Evolutionary conservation across 495 filamentous ascomycete species (phyloP).

Genomic region (Usnea hakonensis): DNA sequence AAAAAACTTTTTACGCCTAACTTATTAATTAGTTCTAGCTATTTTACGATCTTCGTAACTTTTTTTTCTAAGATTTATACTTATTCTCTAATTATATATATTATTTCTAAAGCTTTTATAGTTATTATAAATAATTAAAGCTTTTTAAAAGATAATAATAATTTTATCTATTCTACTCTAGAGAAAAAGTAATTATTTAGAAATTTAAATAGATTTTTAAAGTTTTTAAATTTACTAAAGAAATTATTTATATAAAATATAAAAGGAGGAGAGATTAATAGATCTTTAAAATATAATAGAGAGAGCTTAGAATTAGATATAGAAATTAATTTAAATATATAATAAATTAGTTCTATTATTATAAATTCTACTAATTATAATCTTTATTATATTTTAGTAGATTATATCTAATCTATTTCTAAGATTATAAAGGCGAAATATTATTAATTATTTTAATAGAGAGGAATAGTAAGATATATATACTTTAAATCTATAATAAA

Average conservation of each 20-base stretch:
- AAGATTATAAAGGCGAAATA: not conserved
- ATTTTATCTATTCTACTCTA: not conserved
- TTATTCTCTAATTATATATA: not conserved
- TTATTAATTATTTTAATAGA: not conserved
- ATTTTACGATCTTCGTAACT: constrained; percentile 1
- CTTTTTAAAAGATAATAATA: constrained; percentile 16
- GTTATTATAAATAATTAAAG: not conserved
- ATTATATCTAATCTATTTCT: not conserved
- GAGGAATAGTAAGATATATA: not conserved
- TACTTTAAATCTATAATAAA: constrained; percentile 2
- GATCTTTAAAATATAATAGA: not conserved
- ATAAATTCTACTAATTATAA: not conserved
- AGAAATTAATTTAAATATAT: not conserved
- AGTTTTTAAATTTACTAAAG: not conserved
- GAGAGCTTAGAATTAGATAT: not conserved
- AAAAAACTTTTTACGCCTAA: not conserved
- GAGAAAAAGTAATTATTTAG: constrained; percentile 8
- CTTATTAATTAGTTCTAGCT: not conserved
- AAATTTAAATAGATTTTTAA: not conserved
- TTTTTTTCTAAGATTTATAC: constrained; percentile 2
- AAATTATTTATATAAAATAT: constrained; percentile 9
- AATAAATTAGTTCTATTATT: not conserved
- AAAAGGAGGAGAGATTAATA: not conserved
- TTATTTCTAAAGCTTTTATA: constrained; percentile 7
- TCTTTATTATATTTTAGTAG: not conserved